Evolutionary conservation across 768 basidiomycete species (phyloP).

Genomic region (Russula sp.): DNA sequence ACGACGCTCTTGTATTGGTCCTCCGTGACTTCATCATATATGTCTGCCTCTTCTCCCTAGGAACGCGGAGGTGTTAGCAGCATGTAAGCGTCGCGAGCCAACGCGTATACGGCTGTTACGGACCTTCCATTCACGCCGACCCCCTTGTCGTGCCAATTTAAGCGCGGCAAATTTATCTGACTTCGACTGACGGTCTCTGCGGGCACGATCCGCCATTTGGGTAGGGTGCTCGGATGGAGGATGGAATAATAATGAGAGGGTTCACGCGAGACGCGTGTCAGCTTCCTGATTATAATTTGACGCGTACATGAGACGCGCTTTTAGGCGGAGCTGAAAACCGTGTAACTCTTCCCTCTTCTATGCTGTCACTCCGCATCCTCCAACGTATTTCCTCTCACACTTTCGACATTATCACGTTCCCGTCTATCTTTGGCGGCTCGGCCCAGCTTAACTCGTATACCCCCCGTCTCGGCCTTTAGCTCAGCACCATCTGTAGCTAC

Average conservation of each 20-base stretch:
- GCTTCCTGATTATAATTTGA: conserved; percentile 8
- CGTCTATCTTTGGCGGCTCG: conserved; percentile 14
- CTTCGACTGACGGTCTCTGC: conserved; percentile 34
- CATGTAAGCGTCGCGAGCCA: conserved; percentile 13
- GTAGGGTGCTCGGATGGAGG: neutral
- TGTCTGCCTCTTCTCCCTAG: conserved; percentile 55
- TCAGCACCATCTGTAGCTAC: conserved; percentile 18
- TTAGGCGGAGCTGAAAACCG: conserved; percentile 36
- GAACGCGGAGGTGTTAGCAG: conserved; percentile 29
- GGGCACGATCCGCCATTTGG: conserved; percentile 37
- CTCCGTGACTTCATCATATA: conserved; percentile 90
- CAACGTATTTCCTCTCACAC: neutral
- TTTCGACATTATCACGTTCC: neutral
- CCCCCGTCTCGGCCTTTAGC: conserved; percentile 1
- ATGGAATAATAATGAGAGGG: neutral
- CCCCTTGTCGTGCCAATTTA: conserved; percentile 43
- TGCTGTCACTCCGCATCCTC: conserved; percentile 17
- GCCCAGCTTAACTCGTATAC: conserved; percentile 9
- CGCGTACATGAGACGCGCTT: conserved; percentile 33
- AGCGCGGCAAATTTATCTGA: conserved; percentile 56
- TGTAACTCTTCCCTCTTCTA: conserved; percentile 21
- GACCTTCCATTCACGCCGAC: conserved; percentile 55
- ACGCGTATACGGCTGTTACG: conserved; percentile 28
- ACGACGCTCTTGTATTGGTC: conserved; percentile 88
- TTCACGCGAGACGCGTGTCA: conserved; percentile 10